Conservation (phyloP, 257 asterid genomes). For the Forsythia suspensa region DNA sequence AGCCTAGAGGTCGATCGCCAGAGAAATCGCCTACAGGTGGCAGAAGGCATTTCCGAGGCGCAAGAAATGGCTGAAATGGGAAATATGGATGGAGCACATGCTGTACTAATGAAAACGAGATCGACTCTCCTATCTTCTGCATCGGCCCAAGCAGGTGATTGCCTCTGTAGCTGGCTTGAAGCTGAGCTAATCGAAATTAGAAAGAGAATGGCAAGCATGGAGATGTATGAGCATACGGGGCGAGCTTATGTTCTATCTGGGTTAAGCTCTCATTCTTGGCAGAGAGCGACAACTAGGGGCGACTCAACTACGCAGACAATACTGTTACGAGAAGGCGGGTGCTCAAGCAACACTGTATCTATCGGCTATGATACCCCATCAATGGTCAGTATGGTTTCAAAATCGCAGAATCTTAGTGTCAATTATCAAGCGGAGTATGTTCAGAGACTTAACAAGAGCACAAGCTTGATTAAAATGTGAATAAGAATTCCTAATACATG, state of each 20-base stretch:
- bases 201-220: slow-evolving; percentile 31
- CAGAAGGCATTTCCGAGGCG: slow-evolving; percentile 38
- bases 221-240: slow-evolving; percentile 29
- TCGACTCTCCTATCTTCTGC: slow-evolving; percentile 25
- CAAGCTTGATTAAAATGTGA: slow-evolving; percentile 6
- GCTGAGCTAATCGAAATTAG: slow-evolving; percentile 30
- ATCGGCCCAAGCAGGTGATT: slow-evolving; percentile 43
- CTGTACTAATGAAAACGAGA: slow-evolving; percentile 14
- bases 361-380: slow-evolving; percentile 35
- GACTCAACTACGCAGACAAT: slow-evolving; percentile 7
- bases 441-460: slow-evolving; percentile 11
- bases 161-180: slow-evolving; percentile 27
- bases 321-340: slow-evolving; percentile 3
- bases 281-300: slow-evolving; percentile 48
- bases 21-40: slow-evolving; percentile 31
- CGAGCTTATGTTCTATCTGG: slow-evolving; percentile 39
- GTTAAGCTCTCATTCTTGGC: slow-evolving; percentile 47
- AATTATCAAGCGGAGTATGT: background rate
- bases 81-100: slow-evolving; percentile 30
- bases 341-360: slow-evolving; percentile 23
- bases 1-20: slow-evolving; percentile 39
- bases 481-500: slow-evolving; percentile 2
- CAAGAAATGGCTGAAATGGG: slow-evolving; percentile 37
- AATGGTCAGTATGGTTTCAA: slow-evolving; percentile 35
- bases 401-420: slow-evolving; percentile 22